Evolutionary conservation across 1,284 basidiomycete species (phyloP).

Genomic region (Sanguinoderma infundibulare): DNA sequence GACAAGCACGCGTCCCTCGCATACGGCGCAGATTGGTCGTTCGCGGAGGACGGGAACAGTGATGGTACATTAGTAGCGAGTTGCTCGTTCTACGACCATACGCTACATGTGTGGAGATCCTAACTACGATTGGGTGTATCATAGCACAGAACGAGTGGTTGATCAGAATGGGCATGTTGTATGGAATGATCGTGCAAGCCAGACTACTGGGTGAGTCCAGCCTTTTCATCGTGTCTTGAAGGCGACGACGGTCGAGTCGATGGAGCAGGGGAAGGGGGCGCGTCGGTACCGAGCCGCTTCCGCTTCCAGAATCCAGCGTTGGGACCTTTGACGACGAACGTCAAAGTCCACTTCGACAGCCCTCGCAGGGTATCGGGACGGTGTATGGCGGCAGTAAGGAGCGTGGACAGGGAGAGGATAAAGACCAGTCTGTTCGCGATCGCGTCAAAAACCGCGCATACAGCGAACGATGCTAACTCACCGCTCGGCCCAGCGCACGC

Average conservation of each 20-base stretch:
- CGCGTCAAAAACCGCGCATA: conserved; percentile 29
- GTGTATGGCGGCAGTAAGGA: conserved; percentile 67
- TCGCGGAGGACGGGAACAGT: conserved; percentile 36
- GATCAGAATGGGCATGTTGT: background rate
- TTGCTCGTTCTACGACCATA: conserved; percentile 97
- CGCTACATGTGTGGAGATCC: conserved; percentile 81
- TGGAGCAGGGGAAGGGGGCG: conserved; percentile 23
- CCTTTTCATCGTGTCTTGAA: background rate
- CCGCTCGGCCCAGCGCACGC: conserved; percentile 55
- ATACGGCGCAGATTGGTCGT: conserved; percentile 97
- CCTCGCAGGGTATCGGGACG: conserved; percentile 68
- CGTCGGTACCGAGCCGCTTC: conserved; percentile 30
- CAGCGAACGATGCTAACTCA: conserved; percentile 33
- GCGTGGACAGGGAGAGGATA: conserved; percentile 62
- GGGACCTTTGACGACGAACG: conserved; percentile 66
- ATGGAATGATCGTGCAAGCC: background rate
- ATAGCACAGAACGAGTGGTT: background rate
- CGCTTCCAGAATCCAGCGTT: conserved; percentile 55
- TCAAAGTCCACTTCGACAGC: conserved; percentile 69
- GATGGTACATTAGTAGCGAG: conserved; percentile 71
- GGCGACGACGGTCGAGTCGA: conserved; percentile 16
- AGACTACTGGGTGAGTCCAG: background rate
- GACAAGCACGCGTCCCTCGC: conserved; percentile 86
- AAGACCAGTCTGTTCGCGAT: conserved; percentile 47
- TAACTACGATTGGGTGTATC: conserved; percentile 33